Evolutionary conservation across 1,284 basidiomycete genomes (phyloP).

Genomic region (Lentinus polychrous): DNA sequence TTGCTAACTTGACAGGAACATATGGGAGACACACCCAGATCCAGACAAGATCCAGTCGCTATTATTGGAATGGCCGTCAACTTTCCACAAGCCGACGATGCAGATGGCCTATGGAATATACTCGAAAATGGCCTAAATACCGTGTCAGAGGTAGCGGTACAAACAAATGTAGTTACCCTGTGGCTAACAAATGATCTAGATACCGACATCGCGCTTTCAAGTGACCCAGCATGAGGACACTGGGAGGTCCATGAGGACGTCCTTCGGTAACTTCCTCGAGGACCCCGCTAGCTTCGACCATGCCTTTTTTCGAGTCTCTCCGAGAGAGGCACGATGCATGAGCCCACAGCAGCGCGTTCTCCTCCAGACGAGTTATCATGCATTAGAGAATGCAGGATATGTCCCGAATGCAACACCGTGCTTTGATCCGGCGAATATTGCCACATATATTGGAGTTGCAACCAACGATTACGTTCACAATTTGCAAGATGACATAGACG

Average conservation of each 20-base stretch:
- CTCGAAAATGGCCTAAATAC: constrained; percentile 53
- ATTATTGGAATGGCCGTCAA: constrained; percentile 66
- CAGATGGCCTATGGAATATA: constrained; percentile 48
- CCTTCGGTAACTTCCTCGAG: constrained; percentile 58
- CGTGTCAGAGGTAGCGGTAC: constrained; percentile 52
- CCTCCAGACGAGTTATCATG: constrained; percentile 58
- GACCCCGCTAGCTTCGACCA: constrained; percentile 57
- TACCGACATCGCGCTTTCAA: constrained; percentile 53
- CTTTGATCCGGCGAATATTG: constrained; percentile 47
- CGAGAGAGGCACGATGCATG: constrained; percentile 65
- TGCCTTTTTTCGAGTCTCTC: constrained; percentile 64
- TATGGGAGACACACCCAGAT: background rate
- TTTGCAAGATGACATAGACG: constrained; percentile 52
- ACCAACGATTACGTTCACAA: constrained; percentile 67
- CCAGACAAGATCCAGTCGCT: constrained; percentile 44
- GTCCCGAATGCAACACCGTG: constrained; percentile 48
- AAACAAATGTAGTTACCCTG: no score
- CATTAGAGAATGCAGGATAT: constrained; percentile 64
- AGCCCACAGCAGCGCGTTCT: constrained; percentile 69
- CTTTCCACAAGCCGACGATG: constrained; percentile 49
- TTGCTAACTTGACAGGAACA: background rate
- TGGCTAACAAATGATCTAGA: constrained; percentile 34
- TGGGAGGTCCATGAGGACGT: constrained; percentile 39
- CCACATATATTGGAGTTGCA: constrained; percentile 59
- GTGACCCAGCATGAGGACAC: constrained; percentile 31